phyloP scores from a whole-genome alignment of 306 rosid species.

The Carpinus fangiana region DNA sequence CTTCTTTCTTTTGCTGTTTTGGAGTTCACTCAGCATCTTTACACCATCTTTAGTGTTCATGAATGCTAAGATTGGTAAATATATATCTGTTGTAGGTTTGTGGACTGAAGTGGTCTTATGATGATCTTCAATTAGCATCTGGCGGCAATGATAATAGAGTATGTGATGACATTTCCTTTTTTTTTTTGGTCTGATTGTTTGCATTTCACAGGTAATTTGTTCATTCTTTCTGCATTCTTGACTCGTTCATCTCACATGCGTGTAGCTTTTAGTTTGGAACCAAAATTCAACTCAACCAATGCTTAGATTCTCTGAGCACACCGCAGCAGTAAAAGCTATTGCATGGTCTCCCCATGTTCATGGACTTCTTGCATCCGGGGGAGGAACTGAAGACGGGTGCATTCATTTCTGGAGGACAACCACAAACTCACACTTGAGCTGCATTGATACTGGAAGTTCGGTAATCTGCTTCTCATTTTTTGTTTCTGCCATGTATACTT shows the following conservation, averaged over 20 bases:
- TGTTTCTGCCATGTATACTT: too few species aligned
- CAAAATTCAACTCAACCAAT: constrained; percentile 95
- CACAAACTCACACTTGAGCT: constrained; percentile 86
- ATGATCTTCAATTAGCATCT: constrained; percentile 95
- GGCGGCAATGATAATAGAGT: constrained; percentile 97
- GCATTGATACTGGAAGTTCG: constrained; percentile 99
- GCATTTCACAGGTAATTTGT: constrained; percentile 23
- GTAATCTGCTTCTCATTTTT: constrained; percentile 21
- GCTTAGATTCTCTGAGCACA: constrained; percentile 85
- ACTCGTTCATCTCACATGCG: constrained; percentile 18
- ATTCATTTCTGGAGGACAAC: constrained; percentile 98
- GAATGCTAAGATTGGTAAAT: neutral
- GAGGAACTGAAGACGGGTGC: constrained; percentile 96
- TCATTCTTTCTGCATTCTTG: constrained; percentile 19
- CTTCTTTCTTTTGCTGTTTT: too few species aligned
- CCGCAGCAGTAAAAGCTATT: constrained; percentile 98
- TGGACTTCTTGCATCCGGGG: constrained; percentile 99
- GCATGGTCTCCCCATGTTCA: constrained; percentile 99
- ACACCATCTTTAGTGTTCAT: neutral
- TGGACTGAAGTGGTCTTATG: constrained; percentile 95
- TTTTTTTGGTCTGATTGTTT: neutral
- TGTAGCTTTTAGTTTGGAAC: constrained; percentile 94
- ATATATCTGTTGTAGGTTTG: constrained; percentile 60
- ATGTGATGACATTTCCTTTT: constrained; percentile 33
- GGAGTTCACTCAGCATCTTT: neutral